Conservation (phyloP, 106 monocot genomes). For the Ottelia alismoides region DNA sequence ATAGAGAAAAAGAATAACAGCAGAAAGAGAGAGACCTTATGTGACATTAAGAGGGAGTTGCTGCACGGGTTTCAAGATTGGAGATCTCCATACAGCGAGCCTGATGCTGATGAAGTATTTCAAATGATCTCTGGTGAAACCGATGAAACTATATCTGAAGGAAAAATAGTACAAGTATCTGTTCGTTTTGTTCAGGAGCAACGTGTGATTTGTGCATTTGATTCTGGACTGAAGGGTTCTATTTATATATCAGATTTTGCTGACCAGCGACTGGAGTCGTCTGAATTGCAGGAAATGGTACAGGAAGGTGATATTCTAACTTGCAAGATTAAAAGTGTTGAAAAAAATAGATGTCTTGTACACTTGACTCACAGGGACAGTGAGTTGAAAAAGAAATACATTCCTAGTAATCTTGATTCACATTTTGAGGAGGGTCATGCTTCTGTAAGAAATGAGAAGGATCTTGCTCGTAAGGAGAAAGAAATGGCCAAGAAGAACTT, state of each 20-base stretch:
- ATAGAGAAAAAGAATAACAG: constrained; percentile 13
- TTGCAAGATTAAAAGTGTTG: constrained; percentile 61
- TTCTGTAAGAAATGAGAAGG: constrained; percentile 28
- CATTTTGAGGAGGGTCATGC: constrained; percentile 44
- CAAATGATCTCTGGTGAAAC: constrained; percentile 85
- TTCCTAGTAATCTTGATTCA: constrained; percentile 22
- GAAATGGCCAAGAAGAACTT: constrained; percentile 64
- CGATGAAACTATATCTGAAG: constrained; percentile 85
- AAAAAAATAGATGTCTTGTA: constrained; percentile 53
- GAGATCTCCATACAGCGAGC: constrained; percentile 56
- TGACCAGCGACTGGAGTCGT: constrained; percentile 35
- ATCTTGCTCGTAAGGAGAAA: constrained; percentile 60
- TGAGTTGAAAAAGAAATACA: constrained; percentile 26
- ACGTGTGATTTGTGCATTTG: constrained; percentile 59
- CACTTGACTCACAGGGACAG: constrained; percentile 63
- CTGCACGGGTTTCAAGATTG: constrained; percentile 78
- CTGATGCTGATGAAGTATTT: constrained; percentile 72
- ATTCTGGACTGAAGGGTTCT: constrained; percentile 82
- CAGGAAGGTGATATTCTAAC: constrained; percentile 83
- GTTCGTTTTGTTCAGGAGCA: constrained; percentile 58
- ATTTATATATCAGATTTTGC: constrained; percentile 43
- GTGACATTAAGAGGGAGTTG: constrained; percentile 79
- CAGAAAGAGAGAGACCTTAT: constrained; percentile 56
- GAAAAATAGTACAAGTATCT: constrained; percentile 72
- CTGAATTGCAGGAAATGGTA: constrained; percentile 30